Conservation (phyloP, 2,329 filamentous ascomycete genomes). For the Colletotrichum navitas region DNA sequence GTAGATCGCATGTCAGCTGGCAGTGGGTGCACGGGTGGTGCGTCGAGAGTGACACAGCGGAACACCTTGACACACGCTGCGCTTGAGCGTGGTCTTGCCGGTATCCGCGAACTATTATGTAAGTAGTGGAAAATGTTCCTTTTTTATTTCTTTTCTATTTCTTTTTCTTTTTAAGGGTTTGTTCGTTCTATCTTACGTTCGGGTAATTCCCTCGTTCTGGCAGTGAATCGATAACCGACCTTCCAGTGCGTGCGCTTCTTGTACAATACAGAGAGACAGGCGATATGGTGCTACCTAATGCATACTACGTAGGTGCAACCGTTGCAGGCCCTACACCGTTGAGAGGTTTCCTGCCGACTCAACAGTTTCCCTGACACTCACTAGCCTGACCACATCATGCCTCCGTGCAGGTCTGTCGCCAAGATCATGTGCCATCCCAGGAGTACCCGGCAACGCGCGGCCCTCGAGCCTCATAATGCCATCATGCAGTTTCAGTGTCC, state of each 20-base stretch:
- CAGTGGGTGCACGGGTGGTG: slow-evolving; percentile 1
- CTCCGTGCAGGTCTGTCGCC: slow-evolving; percentile 35
- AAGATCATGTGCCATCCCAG: slow-evolving; percentile 15
- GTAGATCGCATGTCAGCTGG: slow-evolving; percentile 28
- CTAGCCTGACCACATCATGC: slow-evolving; percentile 37
- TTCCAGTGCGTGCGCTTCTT: not conserved
- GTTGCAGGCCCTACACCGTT: not conserved
- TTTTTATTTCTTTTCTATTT: not conserved
- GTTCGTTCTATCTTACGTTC: not conserved
- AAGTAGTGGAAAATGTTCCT: not conserved
- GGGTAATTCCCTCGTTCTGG: not conserved
- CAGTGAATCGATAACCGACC: not conserved
- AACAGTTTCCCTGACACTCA: not conserved
- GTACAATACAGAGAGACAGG: not conserved
- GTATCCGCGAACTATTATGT: slow-evolving; percentile 4
- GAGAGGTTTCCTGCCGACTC: not conserved
- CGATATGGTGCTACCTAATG: not conserved
- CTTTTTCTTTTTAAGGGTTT: not conserved
- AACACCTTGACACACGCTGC: slow-evolving; percentile 5
- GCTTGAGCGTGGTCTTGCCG: slow-evolving; percentile 11
- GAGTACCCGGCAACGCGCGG: slow-evolving; percentile 4
- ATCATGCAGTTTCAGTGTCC: slow-evolving; percentile 14
- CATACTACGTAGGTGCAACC: not conserved
- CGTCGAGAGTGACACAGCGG: slow-evolving; percentile 5
- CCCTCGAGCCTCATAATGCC: slow-evolving; percentile 7